phyloP scores from a whole-genome alignment of 2,329 filamentous ascomycete genomes.

The Scortechinia acanthostroma region DNA sequence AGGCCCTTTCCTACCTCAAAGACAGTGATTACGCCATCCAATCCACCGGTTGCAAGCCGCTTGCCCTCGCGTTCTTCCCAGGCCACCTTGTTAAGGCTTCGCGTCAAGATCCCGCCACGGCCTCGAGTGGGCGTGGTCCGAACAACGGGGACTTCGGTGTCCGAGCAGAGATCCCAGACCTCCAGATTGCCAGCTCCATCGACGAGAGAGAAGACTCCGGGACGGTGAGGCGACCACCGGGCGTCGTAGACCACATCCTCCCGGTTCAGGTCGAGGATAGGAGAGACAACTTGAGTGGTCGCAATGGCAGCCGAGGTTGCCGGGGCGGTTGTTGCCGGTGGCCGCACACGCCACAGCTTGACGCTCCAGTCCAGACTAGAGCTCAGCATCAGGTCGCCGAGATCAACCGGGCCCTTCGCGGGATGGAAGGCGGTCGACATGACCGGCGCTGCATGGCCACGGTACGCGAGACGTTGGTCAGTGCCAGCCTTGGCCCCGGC shows the following conservation, averaged over 20 bases:
- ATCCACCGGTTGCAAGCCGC: conserved; percentile 79
- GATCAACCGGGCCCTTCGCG: conserved; percentile 81
- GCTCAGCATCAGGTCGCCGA: conserved; percentile 88
- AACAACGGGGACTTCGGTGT: conserved; percentile 85
- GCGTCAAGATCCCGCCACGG: conserved; percentile 15
- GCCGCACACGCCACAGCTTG: conserved; percentile 87
- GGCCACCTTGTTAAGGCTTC: conserved; percentile 85
- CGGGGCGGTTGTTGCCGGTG: conserved; percentile 63
- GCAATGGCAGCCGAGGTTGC: not conserved
- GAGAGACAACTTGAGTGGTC: conserved; percentile 37
- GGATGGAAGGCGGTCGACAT: conserved; percentile 97
- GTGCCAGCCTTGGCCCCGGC: conserved; percentile 95
- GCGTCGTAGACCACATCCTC: conserved; percentile 97
- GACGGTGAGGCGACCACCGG: conserved; percentile 88
- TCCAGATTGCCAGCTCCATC: conserved; percentile 89
- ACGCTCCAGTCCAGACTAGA: conserved; percentile 94
- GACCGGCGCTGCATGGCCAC: conserved; percentile 84
- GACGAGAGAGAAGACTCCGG: conserved; percentile 87
- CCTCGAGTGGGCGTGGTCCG: conserved; percentile 60
- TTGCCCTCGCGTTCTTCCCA: conserved; percentile 90
- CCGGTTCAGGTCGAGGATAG: conserved; percentile 81
- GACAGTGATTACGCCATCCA: conserved; percentile 82
- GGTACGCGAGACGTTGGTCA: conserved; percentile 80
- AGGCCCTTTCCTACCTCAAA: conserved; percentile 83
- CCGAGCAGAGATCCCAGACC: conserved; percentile 87